phyloP scores from a whole-genome alignment of 2,329 filamentous ascomycete species.

The Fragosphaeria purpurea region DNA sequence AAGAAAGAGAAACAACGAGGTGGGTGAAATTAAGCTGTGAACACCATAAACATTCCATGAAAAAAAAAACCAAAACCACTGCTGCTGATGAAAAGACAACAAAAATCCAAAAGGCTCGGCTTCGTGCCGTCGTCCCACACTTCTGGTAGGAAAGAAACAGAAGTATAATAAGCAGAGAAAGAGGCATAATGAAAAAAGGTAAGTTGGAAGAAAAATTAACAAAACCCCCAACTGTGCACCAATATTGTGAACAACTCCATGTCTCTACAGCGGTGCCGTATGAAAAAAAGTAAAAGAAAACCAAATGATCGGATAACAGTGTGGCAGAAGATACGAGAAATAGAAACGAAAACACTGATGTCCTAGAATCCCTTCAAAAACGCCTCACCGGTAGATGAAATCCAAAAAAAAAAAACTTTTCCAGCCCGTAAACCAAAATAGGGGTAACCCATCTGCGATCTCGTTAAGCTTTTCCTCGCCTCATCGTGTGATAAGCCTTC shows the following conservation, averaged over 20 bases:
- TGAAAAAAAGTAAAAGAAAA: background rate
- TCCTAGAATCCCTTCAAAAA: background rate
- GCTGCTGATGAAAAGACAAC: too few species aligned
- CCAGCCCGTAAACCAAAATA: too few species aligned
- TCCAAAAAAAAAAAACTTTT: background rate
- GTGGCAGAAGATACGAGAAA: background rate
- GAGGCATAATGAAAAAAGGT: background rate
- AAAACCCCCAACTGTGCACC: background rate
- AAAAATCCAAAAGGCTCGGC: too few species aligned
- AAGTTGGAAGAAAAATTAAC: conserved; percentile 2
- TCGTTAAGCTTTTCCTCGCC: conserved; percentile 1
- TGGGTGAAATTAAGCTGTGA: too few species aligned
- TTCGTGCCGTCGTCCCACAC: background rate
- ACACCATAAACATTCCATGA: too few species aligned
- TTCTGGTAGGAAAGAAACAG: background rate
- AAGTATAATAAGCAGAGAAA: background rate
- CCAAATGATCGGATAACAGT: background rate
- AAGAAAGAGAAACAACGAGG: background rate
- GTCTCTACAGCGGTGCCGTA: background rate
- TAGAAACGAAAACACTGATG: background rate
- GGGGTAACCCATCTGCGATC: too few species aligned
- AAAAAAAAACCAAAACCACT: too few species aligned
- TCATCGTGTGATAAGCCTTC: conserved; percentile 2
- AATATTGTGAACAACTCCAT: background rate
- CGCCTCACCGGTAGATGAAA: background rate